A percentile compares a stretch with the other conserved stretches of the same genome.
Evolutionary conservation across 2,329 filamentous ascomycete species (phyloP).

Genomic region (Westerdykella sp.): DNA sequence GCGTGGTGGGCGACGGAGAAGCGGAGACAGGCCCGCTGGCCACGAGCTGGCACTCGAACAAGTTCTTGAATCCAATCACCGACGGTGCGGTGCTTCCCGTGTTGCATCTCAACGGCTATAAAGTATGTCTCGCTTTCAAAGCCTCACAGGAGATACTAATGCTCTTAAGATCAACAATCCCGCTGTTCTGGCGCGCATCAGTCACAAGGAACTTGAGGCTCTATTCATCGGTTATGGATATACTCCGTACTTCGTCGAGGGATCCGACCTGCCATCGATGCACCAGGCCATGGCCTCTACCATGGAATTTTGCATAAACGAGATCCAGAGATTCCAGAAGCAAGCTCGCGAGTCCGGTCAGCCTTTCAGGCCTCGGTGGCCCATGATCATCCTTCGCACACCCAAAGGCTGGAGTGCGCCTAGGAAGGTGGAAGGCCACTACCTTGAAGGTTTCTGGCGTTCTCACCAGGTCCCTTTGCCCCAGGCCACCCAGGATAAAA

Average conservation of each 20-base stretch:
- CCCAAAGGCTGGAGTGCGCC: constrained; percentile 79
- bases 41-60: constrained; percentile 75
- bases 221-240: constrained; percentile 71
- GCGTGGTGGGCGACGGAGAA: constrained; percentile 75
- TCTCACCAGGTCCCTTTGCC: constrained; percentile 72
- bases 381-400: constrained; percentile 70
- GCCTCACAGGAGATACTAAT: constrained; percentile 1
- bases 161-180: constrained; percentile 41
- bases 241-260: constrained; percentile 75
- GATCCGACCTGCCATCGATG: constrained; percentile 66
- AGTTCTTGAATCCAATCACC: constrained; percentile 72
- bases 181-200: constrained; percentile 60
- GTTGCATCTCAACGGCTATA: constrained; percentile 75
- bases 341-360: constrained; percentile 64
- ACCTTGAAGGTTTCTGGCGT: constrained; percentile 71
- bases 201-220: constrained; percentile 63
- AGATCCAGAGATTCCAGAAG: constrained; percentile 65
- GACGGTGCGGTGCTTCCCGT: constrained; percentile 74
- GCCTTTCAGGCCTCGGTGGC: constrained; percentile 66
- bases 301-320: constrained; percentile 62
- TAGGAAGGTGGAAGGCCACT: constrained; percentile 63
- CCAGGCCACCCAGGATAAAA: constrained; percentile 59
- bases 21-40: constrained; percentile 75
- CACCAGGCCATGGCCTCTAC: constrained; percentile 77
- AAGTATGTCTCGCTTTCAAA: constrained; percentile 46